Conservation (phyloP, 768 basidiomycete species). For the Sporobolomyces pararoseus region DNA sequence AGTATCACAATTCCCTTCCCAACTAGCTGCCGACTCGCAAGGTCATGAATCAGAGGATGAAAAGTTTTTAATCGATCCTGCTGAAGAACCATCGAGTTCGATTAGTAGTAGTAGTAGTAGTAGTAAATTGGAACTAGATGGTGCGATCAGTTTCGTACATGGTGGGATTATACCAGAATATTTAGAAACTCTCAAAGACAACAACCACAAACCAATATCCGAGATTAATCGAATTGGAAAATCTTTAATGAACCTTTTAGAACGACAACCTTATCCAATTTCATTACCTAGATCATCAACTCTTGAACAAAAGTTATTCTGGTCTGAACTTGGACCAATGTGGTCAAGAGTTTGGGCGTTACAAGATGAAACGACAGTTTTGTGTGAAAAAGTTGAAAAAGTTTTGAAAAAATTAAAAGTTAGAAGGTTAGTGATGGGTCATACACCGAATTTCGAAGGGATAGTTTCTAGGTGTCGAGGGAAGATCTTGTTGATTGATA, state of each 20-base stretch:
- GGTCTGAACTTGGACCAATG: constrained; percentile 64
- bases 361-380: constrained; percentile 60
- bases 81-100: too few relatives aligned
- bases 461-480: constrained; percentile 83
- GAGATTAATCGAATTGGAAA: constrained; percentile 71
- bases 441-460: constrained; percentile 86
- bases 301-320: constrained; percentile 65
- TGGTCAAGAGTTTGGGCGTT: constrained; percentile 92
- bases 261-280: constrained; percentile 49
- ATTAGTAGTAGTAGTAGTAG: too few relatives aligned
- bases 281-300: constrained; percentile 63
- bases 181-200: constrained; percentile 55
- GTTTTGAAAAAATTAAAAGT: constrained; percentile 74
- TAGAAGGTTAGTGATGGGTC: constrained; percentile 70
- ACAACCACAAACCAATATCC: constrained; percentile 54
- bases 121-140: constrained; percentile 49
- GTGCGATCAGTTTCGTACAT: constrained; percentile 87
- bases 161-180: constrained; percentile 82
- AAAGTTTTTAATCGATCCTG: too few relatives aligned
- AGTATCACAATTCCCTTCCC: constrained; percentile 57
- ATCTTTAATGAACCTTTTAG: constrained; percentile 67
- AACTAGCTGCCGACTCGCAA: constrained; percentile 56
- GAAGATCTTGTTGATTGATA: constrained; percentile 95
- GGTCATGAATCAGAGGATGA: too few relatives aligned
- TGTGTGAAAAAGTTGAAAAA: constrained; percentile 66